Evolutionary conservation across 345 rosid species (phyloP).

Genomic region (Arabidopsis suecica): DNA sequence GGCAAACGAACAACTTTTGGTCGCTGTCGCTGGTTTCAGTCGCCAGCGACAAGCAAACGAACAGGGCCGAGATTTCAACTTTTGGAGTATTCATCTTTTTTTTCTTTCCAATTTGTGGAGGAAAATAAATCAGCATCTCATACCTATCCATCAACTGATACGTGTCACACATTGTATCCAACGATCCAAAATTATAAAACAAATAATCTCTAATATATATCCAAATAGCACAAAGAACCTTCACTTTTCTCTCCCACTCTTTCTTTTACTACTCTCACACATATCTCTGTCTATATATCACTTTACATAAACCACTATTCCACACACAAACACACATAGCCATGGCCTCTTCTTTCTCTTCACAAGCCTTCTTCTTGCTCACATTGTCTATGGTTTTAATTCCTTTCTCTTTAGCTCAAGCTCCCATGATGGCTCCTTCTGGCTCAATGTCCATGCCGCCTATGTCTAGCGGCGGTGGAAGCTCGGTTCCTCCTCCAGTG

Average conservation of each 20-base stretch:
- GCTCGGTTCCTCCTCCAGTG: constrained; percentile 1
- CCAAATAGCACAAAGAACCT: constrained; percentile 29
- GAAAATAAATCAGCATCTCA: constrained; percentile 39
- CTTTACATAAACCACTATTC: constrained; percentile 30
- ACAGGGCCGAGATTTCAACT: constrained; percentile 26
- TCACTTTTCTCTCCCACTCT: constrained; percentile 39
- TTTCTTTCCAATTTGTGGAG: constrained; percentile 32
- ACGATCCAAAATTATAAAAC: constrained; percentile 13
- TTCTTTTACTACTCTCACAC: constrained; percentile 13
- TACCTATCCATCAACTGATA: constrained; percentile 37
- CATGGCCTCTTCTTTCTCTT: constrained; percentile 37
- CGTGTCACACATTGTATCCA: constrained; percentile 34
- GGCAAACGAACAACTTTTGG: too few species aligned
- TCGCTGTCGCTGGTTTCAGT: too few species aligned
- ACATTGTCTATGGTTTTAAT: constrained; percentile 36
- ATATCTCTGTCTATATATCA: constrained; percentile 35
- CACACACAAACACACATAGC: constrained; percentile 20
- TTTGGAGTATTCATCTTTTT: constrained; percentile 37
- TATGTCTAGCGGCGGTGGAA: constrained; percentile 24
- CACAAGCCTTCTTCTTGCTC: constrained; percentile 34
- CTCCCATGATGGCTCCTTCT: constrained; percentile 49
- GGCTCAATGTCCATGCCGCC: constrained; percentile 48
- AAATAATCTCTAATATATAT: constrained; percentile 19
- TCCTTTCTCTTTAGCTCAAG: constrained; percentile 40
- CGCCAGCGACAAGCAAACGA: too few species aligned